Base-by-base conservation (phyloP, 2,329 filamentous ascomycete genomes). In the Pestalotiopsis sp. region DNA sequence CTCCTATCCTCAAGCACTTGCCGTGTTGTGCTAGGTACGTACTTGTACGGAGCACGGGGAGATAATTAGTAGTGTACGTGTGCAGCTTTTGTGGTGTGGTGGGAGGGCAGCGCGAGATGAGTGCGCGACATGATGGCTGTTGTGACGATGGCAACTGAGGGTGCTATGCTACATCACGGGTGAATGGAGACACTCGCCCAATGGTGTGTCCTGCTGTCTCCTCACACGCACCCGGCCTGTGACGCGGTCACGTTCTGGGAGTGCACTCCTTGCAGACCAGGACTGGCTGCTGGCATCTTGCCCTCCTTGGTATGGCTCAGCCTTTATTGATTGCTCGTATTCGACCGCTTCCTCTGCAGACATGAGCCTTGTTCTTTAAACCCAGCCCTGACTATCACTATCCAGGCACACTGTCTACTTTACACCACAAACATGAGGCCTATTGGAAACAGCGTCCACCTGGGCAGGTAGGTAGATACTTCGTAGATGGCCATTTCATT, bases 61-160 rank as follows among this genome's bases (percentile, higher is more conserved):
- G 1, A 36, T 9, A 9, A 36, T 36, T 36, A 36, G 7, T 9
- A 9, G 45, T 52, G 45, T 52, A 52, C 45, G 45, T 52, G 45
- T 52, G 45, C 20, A n/a, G 45, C 45, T 52, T 36, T n/a, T 52
- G 17, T 52, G 45, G 45, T 52, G 45, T 52, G 45, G 45, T 52
- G 20, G 20, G 45, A 23, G 45, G 17, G 31, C 31, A 52, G 45
- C 45, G 31, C 31, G 31, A 59, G 27, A 59, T 59, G 27, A 49
- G 61, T 39, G 39, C 27, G 17, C 45, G 12, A 23, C 23, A 17
- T 64, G 61, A 39, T 64, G 61, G 36, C 61, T 17, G 38, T 64
- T 39, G 61, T 64, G 49, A 64, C 49, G 38, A 64, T 36, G 61
- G 61, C 61, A 64, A 64, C 39, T 52, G 45, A 52, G 45, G 45